Percentiles rank a stretch among this genome's conserved stretches.
Evolutionary conservation across 2,329 filamentous ascomycete genomes (phyloP).

Genomic region (Pseudogymnoascus sp.): DNA sequence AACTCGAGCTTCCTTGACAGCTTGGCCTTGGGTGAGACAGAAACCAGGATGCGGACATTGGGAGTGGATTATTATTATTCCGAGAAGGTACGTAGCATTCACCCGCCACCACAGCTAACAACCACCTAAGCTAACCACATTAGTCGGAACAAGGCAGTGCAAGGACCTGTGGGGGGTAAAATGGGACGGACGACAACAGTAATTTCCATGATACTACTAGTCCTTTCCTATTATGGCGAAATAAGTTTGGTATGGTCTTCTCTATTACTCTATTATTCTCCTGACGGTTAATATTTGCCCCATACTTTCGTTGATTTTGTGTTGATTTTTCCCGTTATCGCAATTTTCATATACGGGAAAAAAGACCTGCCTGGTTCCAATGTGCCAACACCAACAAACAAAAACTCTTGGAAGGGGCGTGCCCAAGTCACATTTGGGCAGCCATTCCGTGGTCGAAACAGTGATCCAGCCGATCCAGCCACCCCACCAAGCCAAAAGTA

Average conservation of each 20-base stretch:
- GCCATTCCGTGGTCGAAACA: constrained; percentile 1
- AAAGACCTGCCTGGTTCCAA: neutral
- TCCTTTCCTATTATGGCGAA: constrained; percentile 1
- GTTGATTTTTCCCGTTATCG: neutral
- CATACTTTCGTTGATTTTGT: neutral
- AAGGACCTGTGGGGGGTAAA: neutral
- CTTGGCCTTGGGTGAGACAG: constrained; percentile 7
- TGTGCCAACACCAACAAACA: neutral
- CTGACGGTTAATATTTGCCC: neutral
- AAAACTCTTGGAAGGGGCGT: constrained; percentile 7
- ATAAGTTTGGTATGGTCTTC: neutral
- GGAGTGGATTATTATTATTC: constrained; percentile 4
- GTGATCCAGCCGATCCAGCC: constrained; percentile 4
- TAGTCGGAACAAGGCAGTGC: neutral
- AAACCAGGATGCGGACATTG: constrained; percentile 8
- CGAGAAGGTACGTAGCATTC: neutral
- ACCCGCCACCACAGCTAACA: neutral
- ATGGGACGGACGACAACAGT: neutral
- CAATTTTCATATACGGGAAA: neutral
- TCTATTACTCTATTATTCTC: neutral
- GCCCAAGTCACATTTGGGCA: constrained; percentile 8
- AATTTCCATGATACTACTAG: constrained; percentile 2
- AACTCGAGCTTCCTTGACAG: constrained; percentile 9
- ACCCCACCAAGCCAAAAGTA: neutral
- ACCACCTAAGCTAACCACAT: neutral